Percentiles rank a stretch among this genome's conserved stretches.
phyloP scores from a whole-genome alignment of 163 green algal species.

The Coccomyxa subellipsoidea region DNA sequence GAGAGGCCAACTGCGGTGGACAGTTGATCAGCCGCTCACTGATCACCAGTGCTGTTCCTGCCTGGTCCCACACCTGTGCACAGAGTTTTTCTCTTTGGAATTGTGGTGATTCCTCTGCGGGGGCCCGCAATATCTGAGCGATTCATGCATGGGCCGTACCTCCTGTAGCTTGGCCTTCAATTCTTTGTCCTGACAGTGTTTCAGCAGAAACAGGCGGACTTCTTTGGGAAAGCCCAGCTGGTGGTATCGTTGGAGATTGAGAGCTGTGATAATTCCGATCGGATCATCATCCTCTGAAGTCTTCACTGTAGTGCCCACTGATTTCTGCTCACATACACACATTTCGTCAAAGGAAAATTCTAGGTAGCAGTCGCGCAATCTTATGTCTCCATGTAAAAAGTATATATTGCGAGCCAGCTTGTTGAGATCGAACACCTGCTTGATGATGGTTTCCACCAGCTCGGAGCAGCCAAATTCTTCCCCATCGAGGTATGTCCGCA shows the following conservation, averaged over 20 bases:
- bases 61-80: constrained; percentile 10
- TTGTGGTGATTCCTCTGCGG: not conserved
- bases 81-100: not conserved
- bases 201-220: constrained; percentile 39
- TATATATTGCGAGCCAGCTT: too few species aligned
- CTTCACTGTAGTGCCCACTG: constrained; percentile 86
- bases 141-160: not conserved
- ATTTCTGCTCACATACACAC: constrained; percentile 29
- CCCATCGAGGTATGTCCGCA: constrained; percentile 81
- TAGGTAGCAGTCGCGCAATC: not conserved
- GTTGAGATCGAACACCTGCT: constrained; percentile 55
- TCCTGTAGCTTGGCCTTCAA: constrained; percentile 6
- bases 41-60: constrained; percentile 59
- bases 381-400: too few species aligned
- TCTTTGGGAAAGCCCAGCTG: constrained; percentile 38
- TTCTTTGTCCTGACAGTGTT: constrained; percentile 29
- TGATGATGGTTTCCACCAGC: constrained; percentile 77
- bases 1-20: constrained; percentile 80
- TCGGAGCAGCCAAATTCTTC: constrained; percentile 58
- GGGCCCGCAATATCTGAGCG: not conserved
- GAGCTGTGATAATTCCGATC: constrained; percentile 74
- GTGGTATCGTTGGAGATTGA: constrained; percentile 63
- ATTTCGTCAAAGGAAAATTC: not conserved
- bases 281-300: constrained; percentile 77
- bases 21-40: constrained; percentile 90